Base-by-base conservation (phyloP, 169 alveolate genomes). In the Plasmodium sp. region DNA sequence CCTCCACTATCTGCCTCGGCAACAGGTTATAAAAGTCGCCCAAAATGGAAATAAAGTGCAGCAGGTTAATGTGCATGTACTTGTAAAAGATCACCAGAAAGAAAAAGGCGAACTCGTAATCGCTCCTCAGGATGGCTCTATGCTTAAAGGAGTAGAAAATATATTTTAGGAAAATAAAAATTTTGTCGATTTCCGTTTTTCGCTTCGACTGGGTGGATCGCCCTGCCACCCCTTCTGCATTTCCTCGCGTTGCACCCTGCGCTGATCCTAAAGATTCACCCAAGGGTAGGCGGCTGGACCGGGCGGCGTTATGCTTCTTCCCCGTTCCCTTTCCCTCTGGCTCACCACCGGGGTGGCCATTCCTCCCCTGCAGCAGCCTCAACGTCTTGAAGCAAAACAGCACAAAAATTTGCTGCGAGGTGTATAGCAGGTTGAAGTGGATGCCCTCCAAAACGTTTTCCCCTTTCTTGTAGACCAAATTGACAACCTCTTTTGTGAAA, bases 71-170 rank as follows among this genome's bases (percentile, higher is more conserved):
- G 18, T 90, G 33, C 51, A 90, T 90, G 36, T 90, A 67, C 51
- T 80, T 90, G 74, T 90, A 90, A 22, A 90, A 90, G 54, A 90
- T 79, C 16, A 90, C 71, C 73, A 90, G 73, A 90, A 90, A 80
- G 27, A 90, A 79, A 58, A 80, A 80, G 5, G 83, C 41, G 51
- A 48, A 90, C 33, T 90, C 91, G 54, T 90, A 90, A 80, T 80
- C 83, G 43, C 80, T 81, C 43, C 83, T 90, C 45, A 90, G 33
- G 12, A 90, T 90, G 6, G 67, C 34, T 90, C 51, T 90, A 22
- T 90, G 31, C 72, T 80, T 67, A 43, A 80, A 90, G 5, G 83
- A 83, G 83, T 79, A 90, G 51, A 80, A 45, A 56, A 90, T 90
- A 90, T 90, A 79, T 90, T 90, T 90, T 80, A 90, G 74, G 34